Evolutionary conservation across 805 yeast genomes (phyloP).

Genomic region (Zygoascus flipseniorum): DNA sequence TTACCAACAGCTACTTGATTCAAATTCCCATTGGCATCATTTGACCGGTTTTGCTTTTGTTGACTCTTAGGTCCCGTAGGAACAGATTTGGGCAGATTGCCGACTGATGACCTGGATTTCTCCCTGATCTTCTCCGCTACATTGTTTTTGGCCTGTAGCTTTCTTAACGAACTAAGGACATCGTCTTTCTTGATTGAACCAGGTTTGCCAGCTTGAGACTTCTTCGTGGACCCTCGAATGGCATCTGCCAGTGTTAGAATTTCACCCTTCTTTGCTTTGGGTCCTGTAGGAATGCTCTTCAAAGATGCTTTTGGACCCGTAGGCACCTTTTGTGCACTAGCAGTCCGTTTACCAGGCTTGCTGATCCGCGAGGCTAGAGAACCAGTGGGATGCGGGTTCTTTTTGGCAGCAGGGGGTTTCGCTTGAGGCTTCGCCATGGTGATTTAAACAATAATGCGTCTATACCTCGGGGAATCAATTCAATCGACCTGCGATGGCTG

Average conservation of each 20-base stretch:
- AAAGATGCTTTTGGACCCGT: not conserved
- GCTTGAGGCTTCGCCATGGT: not conserved
- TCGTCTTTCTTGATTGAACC: not conserved
- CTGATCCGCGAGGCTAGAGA: not conserved
- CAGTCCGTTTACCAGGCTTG: not conserved
- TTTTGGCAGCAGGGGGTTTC: not conserved
- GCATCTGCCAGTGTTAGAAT: not conserved
- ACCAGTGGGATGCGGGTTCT: not conserved
- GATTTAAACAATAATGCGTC: too few relatives aligned
- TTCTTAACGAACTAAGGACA: not conserved
- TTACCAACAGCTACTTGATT: not conserved
- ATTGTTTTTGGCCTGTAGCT: not conserved
- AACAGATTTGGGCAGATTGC: not conserved
- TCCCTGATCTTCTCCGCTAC: not conserved
- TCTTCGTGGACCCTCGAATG: not conserved
- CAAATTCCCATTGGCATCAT: not conserved
- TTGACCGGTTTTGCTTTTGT: not conserved
- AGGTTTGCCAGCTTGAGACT: not conserved
- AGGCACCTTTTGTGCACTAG: not conserved
- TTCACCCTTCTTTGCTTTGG: not conserved
- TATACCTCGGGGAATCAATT: too few relatives aligned
- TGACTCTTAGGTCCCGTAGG: not conserved
- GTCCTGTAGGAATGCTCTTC: not conserved
- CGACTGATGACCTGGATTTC: too few relatives aligned
- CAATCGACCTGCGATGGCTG: too few relatives aligned